phyloP scores from a whole-genome alignment of 2,329 filamentous ascomycete genomes.

The Colletotrichum chlorophyti region DNA sequence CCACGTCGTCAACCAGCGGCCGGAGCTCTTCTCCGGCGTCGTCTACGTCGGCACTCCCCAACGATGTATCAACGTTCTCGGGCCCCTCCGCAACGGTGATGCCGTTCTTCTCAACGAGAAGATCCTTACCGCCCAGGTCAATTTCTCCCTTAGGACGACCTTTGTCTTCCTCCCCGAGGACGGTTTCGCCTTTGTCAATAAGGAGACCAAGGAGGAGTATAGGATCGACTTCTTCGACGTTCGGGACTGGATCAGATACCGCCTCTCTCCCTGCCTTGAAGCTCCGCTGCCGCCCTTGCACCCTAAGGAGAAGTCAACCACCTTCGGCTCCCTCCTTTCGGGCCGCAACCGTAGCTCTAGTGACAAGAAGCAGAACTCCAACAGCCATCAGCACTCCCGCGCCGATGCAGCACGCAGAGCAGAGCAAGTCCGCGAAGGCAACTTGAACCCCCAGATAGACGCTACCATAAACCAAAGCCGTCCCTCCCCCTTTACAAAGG shows the following conservation, averaged over 20 bases:
- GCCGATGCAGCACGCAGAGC: conserved; percentile 36
- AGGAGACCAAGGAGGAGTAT: conserved; percentile 79
- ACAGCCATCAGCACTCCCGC: conserved; percentile 26
- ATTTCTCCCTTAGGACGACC: conserved; percentile 88
- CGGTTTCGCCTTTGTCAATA: conserved; percentile 87
- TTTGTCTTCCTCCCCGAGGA: conserved; percentile 87
- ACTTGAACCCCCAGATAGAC: conserved; percentile 56
- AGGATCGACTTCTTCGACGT: conserved; percentile 84
- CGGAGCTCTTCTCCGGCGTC: conserved; percentile 85
- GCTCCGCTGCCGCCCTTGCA: conserved; percentile 67
- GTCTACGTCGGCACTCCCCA: conserved; percentile 86
- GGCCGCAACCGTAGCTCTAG: conserved; percentile 51
- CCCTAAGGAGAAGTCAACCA: conserved; percentile 42
- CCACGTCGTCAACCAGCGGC: conserved; percentile 84
- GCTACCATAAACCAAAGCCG: conserved; percentile 31
- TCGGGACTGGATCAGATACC: conserved; percentile 79
- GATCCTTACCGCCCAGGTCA: conserved; percentile 89
- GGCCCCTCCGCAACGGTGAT: conserved; percentile 89
- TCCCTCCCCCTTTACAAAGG: conserved; percentile 32
- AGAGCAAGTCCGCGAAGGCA: conserved; percentile 42
- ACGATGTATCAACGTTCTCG: conserved; percentile 88
- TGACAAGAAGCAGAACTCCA: conserved; percentile 38
- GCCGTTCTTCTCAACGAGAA: conserved; percentile 88
- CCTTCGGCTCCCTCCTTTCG: conserved; percentile 54
- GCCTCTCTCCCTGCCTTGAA: conserved; percentile 79